Evolutionary conservation across 176 grass and related monocot genomes (phyloP).

Genomic region (Puya raimondii): DNA sequence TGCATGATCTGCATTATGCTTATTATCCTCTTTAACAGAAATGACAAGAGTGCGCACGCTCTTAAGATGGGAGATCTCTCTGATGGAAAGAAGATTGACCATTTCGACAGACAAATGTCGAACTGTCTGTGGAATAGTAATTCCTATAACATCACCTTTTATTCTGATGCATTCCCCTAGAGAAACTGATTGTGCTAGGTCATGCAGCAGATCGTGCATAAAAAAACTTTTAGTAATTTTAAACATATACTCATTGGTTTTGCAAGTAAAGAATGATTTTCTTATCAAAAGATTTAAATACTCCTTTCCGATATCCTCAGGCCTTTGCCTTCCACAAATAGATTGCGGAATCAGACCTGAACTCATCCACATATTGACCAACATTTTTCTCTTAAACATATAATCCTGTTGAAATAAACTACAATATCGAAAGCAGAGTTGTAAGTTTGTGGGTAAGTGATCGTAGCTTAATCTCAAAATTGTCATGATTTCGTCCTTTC

Average conservation of each 20-base stretch:
- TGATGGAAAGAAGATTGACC: not conserved
- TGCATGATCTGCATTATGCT: not conserved
- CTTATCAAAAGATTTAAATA: not conserved
- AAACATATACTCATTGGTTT: not conserved
- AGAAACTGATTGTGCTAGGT: conserved; percentile 17
- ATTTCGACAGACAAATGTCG: not conserved
- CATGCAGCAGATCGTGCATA: conserved; percentile 23
- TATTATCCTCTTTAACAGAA: no score
- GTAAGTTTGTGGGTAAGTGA: conserved; percentile 14
- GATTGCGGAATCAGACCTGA: conserved; percentile 6
- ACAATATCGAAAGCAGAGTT: conserved; percentile 28
- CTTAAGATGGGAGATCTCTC: not conserved
- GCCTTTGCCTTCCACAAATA: not conserved
- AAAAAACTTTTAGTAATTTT: not conserved
- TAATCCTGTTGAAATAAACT: conserved; percentile 9
- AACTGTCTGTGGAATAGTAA: not conserved
- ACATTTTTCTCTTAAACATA: not conserved
- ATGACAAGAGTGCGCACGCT: not conserved
- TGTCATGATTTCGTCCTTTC: conserved; percentile 8
- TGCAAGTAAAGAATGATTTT: conserved; percentile 18
- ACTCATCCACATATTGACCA: conserved; percentile 15
- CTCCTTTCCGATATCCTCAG: conserved; percentile 16
- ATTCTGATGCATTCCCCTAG: conserved; percentile 18
- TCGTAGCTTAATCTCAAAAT: conserved; percentile 28
- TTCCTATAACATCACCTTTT: not conserved